These are phyloP conservation scores for Carex myosuroides DNA, from an alignment of 176 grass and related monocot species.

Conservation along the genomic window DNA sequence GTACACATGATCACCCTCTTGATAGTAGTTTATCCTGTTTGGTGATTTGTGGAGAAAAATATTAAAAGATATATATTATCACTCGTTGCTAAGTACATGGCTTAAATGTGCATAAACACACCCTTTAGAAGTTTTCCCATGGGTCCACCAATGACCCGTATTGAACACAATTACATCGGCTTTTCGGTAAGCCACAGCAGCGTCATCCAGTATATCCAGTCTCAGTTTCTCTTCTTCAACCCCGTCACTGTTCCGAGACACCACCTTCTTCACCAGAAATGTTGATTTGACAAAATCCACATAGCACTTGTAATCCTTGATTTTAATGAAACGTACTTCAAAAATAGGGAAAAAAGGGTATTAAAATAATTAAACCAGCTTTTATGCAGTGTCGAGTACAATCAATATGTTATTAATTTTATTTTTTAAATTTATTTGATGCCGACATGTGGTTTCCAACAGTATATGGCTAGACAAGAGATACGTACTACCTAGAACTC, in stretches of 20 bases:
- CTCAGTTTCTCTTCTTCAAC: constrained; percentile 43
- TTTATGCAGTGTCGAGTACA: background rate
- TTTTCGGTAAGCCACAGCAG: constrained; percentile 48
- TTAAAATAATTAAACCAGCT: background rate
- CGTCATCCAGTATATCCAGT: constrained; percentile 60
- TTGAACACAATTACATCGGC: constrained; percentile 86
- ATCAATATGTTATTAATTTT: background rate
- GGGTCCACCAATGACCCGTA: constrained; percentile 95
- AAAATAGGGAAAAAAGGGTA: background rate
- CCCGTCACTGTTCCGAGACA: constrained; percentile 14
- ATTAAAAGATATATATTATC: background rate
- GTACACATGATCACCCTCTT: constrained; percentile 71
- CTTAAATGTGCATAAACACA: constrained; percentile 20
- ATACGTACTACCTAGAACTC: background rate
- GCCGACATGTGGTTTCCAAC: background rate
- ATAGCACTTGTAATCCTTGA: constrained; percentile 72
- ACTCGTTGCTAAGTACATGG: background rate
- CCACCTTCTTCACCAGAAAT: constrained; percentile 63
- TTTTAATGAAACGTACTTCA: background rate
- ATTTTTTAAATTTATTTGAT: background rate
- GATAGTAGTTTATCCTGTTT: constrained; percentile 74
- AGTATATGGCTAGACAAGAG: background rate
- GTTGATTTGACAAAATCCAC: constrained; percentile 79
- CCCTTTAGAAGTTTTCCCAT: constrained; percentile 75
- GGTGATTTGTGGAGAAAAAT: background rate